Evolutionary conservation across 345 rosid genomes (phyloP), one percentile per base, ranked within the genome.

Genomic region (rapeseed (Brassica napus)): DNA sequence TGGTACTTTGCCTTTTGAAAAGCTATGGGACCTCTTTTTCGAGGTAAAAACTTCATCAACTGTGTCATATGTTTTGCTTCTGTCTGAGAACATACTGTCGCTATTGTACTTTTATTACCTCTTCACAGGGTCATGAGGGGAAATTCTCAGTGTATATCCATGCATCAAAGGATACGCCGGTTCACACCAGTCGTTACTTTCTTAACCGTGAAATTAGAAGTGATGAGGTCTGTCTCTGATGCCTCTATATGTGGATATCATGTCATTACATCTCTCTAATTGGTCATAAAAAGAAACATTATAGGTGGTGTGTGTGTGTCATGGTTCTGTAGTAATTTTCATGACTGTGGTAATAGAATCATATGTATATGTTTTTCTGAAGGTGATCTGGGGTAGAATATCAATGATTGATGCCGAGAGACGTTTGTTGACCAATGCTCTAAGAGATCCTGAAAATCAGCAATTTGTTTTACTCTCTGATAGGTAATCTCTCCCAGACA

Each of bases 331-430:
- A 16, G 64, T 55, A 42, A 9, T 15, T 16, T 58, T 68, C 67
- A 47, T 49, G 18, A 49, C 14, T 74, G 57, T 74, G 9, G 69
- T 55, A 42, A 16, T 15, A 54, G 23, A 54, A 54, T 54, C 60
- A 54, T 54, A 54, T 16, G 6, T 54, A 54, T 54, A 28, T 28
- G 31, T 14, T 60, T 64, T 70, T 16, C 11, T 83, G 67, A 65
- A 96, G 99, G 98, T 96, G 75, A 84, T 89, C 8, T 96, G 99
- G 99, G 99, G 99, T 62, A 93, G 89, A 74, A 92, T 96, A 70
- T 90, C 99, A 26, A 96, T 96, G 99, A 83, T 96, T 83, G 97
- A 93, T 72, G 99, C 99, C 3, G 99, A 96, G 88, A 90, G 88
- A 82, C 88, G 99, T 68, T 85, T 96, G 65, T 49, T 96, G 83